A percentile compares a stretch with the other conserved stretches of the same genome.
Conservation (phyloP, 2,329 filamentous ascomycete species). For the Claviceps spartinae region DNA sequence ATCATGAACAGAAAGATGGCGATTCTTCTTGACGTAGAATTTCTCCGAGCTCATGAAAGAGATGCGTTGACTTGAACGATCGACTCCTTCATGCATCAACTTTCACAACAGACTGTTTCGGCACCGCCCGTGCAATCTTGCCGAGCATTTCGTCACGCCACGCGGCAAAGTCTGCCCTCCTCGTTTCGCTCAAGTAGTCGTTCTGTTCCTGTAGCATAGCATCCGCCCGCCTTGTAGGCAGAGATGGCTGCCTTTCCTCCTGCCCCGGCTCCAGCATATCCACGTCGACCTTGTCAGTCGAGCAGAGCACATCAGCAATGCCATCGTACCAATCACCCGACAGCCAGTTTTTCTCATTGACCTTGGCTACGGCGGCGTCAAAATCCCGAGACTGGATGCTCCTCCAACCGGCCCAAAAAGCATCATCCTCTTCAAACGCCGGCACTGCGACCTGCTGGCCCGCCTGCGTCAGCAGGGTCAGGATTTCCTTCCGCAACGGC, state of each 20-base stretch:
- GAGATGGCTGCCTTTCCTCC: constrained; percentile 16
- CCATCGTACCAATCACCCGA: constrained; percentile 49
- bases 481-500: constrained; percentile 30
- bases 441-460: constrained; percentile 26
- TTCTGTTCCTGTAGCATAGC: constrained; percentile 67
- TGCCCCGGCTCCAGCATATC: constrained; percentile 21
- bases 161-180: constrained; percentile 42
- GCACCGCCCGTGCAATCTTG: constrained; percentile 35
- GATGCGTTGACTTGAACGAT: not conserved
- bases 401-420: constrained; percentile 38
- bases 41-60: not conserved
- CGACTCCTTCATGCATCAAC: constrained; percentile 15
- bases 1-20: not conserved
- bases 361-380: constrained; percentile 45
- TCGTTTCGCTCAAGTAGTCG: constrained; percentile 54
- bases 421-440: constrained; percentile 30
- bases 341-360: constrained; percentile 45
- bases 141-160: constrained; percentile 52
- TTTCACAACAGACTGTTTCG: constrained; percentile 19
- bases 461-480: constrained; percentile 27
- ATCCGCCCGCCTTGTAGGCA: constrained; percentile 36
- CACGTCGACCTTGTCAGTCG: constrained; percentile 20
- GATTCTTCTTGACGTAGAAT: not conserved
- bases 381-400: constrained; percentile 39
- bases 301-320: constrained; percentile 39